Evolutionary conservation across 352 stramenopile species (phyloP), one percentile per base, ranked within the genome.

Genomic region (Halophytophthora batemanensis): DNA sequence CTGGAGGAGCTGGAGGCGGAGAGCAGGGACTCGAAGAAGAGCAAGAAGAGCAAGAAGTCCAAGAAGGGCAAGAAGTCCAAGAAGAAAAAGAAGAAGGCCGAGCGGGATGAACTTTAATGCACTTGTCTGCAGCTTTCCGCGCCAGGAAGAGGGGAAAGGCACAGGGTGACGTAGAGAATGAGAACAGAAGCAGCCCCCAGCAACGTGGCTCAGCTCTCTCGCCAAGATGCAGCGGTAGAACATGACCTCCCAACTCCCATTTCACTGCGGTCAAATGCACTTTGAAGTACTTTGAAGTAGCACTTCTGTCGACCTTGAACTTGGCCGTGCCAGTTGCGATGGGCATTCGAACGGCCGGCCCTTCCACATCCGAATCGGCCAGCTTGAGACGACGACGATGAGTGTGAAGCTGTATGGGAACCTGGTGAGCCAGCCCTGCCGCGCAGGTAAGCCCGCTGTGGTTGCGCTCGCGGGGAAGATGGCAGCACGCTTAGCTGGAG

Each of bases 71-170:
- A 77, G 59, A 83, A 83, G 42, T 52, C 47, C 22, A 60, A 58
- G 53, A 82, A 82, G 50, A 82, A 77, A 47, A 80, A 78, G 48
- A 81, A 74, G 63, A 74, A 73, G 31, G 45, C 36, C 11, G 63
- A 70, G 23, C 71, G 66, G 18, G 79, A 87, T 40, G 79, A 90
- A 61, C 53, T 90, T 48, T 86, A 64, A 55, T 38, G 33, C 11
- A 38, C 25, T 38, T 17, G 15, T 13, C 33, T 5, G 33, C 33
- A 38, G 33, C 11, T 13, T 38, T 4, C n/a, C 3, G 33, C 6
- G 33, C 33, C 15, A 31, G 4, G n/a, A n/a, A n/a, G n/a, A n/a
- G n/a, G n/a, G n/a, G n/a, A n/a, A n/a, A n/a, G n/a, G 25, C 25
- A 31, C 25, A 8, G 25, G 25, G 8, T 8, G 25, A 8, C 8